phyloP scores from a whole-genome alignment of 1,284 basidiomycete species.

The Moesziomyces globuligerus region DNA sequence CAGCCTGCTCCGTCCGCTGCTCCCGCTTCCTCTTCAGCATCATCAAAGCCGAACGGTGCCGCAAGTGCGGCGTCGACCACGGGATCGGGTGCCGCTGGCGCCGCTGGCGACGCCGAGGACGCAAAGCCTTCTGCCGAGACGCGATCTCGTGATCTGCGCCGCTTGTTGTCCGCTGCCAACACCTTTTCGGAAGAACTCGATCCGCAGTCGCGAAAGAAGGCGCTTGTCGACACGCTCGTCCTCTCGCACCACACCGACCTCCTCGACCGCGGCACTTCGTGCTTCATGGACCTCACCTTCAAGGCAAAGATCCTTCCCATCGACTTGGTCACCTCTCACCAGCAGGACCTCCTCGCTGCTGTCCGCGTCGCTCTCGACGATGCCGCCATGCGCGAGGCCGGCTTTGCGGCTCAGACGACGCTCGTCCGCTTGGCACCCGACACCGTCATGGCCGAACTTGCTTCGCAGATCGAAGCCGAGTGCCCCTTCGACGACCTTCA shows the following conservation, averaged over 20 bases:
- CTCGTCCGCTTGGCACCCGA: conserved; percentile 58
- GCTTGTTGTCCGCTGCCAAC: conserved; percentile 46
- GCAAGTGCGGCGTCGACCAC: conserved; percentile 12
- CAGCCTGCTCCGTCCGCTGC: conserved; percentile 3
- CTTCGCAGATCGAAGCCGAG: conserved; percentile 46
- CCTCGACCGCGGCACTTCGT: conserved; percentile 46
- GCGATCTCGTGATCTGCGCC: conserved; percentile 41
- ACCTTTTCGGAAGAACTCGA: conserved; percentile 40
- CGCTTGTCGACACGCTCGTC: conserved; percentile 60
- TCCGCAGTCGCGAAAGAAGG: conserved; percentile 26
- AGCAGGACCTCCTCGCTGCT: conserved; percentile 41
- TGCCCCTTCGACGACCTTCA: conserved; percentile 46
- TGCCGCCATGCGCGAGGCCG: conserved; percentile 42
- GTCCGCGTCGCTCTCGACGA: conserved; percentile 44
- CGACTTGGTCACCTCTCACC: conserved; percentile 49
- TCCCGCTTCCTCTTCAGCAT: conserved; percentile 9
- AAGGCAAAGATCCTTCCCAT: conserved; percentile 53
- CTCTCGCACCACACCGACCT: conserved; percentile 58
- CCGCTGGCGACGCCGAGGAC: conserved; percentile 42
- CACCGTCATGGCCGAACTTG: conserved; percentile 49
- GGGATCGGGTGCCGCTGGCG: conserved; percentile 8
- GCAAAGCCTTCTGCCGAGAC: conserved; percentile 35
- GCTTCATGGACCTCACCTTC: conserved; percentile 63
- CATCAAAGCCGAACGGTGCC: conserved; percentile 24
- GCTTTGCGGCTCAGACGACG: conserved; percentile 56